A percentile compares a stretch with the other conserved stretches of the same genome.
Conservation (phyloP, 2,329 filamentous ascomycete genomes). For the Acephala macrosclerotiorum region DNA sequence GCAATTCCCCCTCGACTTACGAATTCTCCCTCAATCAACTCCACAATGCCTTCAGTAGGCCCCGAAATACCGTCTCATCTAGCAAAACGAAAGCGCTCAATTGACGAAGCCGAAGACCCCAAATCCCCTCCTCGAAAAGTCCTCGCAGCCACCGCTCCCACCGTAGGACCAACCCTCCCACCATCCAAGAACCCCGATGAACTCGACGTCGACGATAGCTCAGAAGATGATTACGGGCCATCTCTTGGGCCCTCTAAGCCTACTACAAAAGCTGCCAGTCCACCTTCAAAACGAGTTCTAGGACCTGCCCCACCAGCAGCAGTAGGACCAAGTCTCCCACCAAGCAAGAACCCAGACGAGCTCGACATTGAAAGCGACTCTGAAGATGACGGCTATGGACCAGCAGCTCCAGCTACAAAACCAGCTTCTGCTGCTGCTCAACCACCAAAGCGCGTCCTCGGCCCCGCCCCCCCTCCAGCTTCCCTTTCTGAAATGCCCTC, state of each 20-base stretch:
- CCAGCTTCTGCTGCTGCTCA: constrained; percentile 26
- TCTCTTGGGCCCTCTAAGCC: constrained; percentile 25
- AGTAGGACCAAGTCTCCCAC: constrained; percentile 41
- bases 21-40: constrained; percentile 17
- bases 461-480: constrained; percentile 53
- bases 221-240: constrained; percentile 45
- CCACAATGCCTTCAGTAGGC: constrained; percentile 55
- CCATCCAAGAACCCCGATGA: constrained; percentile 52
- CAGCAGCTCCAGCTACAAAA: constrained; percentile 34
- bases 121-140: constrained; percentile 55
- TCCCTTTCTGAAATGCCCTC: constrained; percentile 49
- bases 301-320: constrained; percentile 38
- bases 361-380: constrained; percentile 53
- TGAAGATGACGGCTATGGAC: constrained; percentile 39
- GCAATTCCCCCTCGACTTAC: not conserved
- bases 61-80: constrained; percentile 74
- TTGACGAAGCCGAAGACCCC: constrained; percentile 48
- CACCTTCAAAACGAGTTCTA: constrained; percentile 41
- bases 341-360: constrained; percentile 51
- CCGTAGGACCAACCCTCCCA: constrained; percentile 38
- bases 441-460: constrained; percentile 41
- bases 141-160: constrained; percentile 38
- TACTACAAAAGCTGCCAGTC: constrained; percentile 10
- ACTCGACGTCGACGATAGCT: constrained; percentile 53
- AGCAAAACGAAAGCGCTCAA: constrained; percentile 66